phyloP scores from a whole-genome alignment of 805 yeast species.

The Phaffomyces thermotolerans region DNA sequence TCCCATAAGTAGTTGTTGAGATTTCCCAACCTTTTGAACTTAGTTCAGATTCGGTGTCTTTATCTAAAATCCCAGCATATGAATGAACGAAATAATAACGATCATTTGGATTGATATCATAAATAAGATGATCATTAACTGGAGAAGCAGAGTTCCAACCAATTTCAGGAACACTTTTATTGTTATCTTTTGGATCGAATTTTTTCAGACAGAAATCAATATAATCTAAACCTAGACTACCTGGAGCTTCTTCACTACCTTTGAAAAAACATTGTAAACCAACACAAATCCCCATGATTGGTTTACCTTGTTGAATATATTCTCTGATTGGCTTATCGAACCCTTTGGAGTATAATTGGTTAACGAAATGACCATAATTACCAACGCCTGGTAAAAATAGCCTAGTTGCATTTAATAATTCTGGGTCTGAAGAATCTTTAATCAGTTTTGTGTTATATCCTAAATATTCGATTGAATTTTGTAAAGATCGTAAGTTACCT shows the following conservation, averaged over 20 bases:
- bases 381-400: slow-evolving; percentile 96
- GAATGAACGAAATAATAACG: slow-evolving; percentile 95
- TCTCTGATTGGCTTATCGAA: slow-evolving; percentile 58
- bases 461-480: slow-evolving; percentile 73
- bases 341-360: slow-evolving; percentile 51
- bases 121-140: slow-evolving; percentile 33
- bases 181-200: slow-evolving; percentile 44
- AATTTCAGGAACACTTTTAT: slow-evolving; percentile 89
- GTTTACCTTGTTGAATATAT: slow-evolving; percentile 71
- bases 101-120: slow-evolving; percentile 54
- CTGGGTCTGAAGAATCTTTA: slow-evolving; percentile 49
- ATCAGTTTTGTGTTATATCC: slow-evolving; percentile 67
- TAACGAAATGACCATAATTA: slow-evolving; percentile 89
- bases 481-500: slow-evolving; percentile 85
- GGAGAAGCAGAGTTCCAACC: slow-evolving; percentile 75
- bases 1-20: slow-evolving; percentile 66
- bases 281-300: slow-evolving; percentile 95
- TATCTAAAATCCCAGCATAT: slow-evolving; percentile 65
- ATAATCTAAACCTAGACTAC: slow-evolving; percentile 52
- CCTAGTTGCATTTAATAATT: slow-evolving; percentile 38
- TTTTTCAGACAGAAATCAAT: slow-evolving; percentile 46
- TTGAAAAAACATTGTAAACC: slow-evolving; percentile 83
- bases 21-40: slow-evolving; percentile 56
- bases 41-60: slow-evolving; percentile 27
- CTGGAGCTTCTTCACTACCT: slow-evolving; percentile 69